Evolutionary conservation across 768 basidiomycete genomes (phyloP), one percentile per base, ranked within the genome.

Genomic region (Brasilioporus rufonigricans): DNA sequence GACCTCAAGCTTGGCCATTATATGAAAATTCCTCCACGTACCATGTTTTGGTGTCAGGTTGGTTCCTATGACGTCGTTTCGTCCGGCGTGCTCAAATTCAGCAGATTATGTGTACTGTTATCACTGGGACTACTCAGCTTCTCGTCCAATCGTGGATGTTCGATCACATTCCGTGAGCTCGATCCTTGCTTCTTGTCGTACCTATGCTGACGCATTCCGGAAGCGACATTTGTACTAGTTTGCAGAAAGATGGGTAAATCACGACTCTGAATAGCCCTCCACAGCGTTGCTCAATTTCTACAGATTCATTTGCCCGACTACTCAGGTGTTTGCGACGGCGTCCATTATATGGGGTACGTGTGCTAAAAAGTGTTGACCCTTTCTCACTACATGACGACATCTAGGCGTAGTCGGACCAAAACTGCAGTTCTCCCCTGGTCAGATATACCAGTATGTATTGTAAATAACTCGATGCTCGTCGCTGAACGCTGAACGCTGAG

Each of bases 1-100:
- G 87, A 91, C 72, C 84, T 91, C 67, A 92, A 93, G 71, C 84
- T 89, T 44, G 88, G 85, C 11, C 88, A 88, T 61, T 84, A 85
- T 65, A 71, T 72, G 69, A 72, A 71, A 32, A 78, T 91, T 48
- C 84, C 87, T 3, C 89, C 87, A 3, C 78, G 83, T 9, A 60
- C 78, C 41, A 91, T 91, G 82, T 93, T 93, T 74, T 77, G 71
- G 66, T 77, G 75, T 21, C 89, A 91, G 67, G 79, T 89, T 18
- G 12, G 61, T 31, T 21, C 16, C 10, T 45, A 12, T 3, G 19
- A 8, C 10, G 14, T 35, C 19, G 14, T 11, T 23, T n/a, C n/a
- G n/a, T n/a, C n/a, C n/a, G n/a, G n/a, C n/a, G 2, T 46, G 6
- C 48, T 58, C 11, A 51, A 18, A n/a, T 23, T n/a, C n/a, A 7